Conservation (phyloP, 2,329 filamentous ascomycete species). For the Teratosphaeria destructans region DNA sequence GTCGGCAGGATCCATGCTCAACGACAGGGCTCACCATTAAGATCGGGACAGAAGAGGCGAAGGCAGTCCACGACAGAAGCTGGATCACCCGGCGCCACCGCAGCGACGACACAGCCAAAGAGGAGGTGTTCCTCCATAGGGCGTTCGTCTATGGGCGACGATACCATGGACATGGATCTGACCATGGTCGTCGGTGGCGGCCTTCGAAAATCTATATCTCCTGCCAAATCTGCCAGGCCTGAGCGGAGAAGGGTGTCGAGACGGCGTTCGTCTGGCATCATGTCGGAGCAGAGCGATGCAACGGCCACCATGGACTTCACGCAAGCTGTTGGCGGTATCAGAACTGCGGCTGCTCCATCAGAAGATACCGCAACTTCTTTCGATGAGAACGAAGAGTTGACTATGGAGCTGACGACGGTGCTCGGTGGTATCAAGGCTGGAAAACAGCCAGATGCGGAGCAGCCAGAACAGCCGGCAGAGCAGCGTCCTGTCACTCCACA, state of each 20-base stretch:
- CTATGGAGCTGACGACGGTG: conserved; percentile 44
- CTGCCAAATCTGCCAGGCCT: conserved; percentile 5
- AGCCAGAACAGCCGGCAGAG: not conserved
- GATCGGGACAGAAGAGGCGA: conserved; percentile 32
- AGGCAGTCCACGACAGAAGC: conserved; percentile 28
- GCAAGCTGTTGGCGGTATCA: conserved; percentile 39
- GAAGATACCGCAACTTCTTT: conserved; percentile 15
- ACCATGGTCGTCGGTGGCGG: conserved; percentile 27
- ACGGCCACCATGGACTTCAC: conserved; percentile 47
- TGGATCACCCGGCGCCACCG: conserved; percentile 21
- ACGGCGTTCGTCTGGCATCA: conserved; percentile 25
- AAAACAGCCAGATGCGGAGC: conserved; percentile 13
- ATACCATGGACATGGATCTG: conserved; percentile 33
- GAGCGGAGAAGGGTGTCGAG: conserved; percentile 23
- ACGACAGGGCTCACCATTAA: conserved; percentile 16
- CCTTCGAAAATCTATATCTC: conserved; percentile 20
- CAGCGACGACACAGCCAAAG: conserved; percentile 19
- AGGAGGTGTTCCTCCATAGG: conserved; percentile 27
- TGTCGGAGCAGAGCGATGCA: conserved; percentile 30
- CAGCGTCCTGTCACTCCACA: conserved; percentile 22
- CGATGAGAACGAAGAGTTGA: conserved; percentile 37
- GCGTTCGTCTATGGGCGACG: conserved; percentile 30
- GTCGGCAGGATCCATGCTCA: conserved; percentile 40
- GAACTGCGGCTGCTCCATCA: conserved; percentile 2
- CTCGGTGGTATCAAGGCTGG: conserved; percentile 33